Conservation (phyloP, 441 rosid genomes). For the Erysimum cheiri region DNA sequence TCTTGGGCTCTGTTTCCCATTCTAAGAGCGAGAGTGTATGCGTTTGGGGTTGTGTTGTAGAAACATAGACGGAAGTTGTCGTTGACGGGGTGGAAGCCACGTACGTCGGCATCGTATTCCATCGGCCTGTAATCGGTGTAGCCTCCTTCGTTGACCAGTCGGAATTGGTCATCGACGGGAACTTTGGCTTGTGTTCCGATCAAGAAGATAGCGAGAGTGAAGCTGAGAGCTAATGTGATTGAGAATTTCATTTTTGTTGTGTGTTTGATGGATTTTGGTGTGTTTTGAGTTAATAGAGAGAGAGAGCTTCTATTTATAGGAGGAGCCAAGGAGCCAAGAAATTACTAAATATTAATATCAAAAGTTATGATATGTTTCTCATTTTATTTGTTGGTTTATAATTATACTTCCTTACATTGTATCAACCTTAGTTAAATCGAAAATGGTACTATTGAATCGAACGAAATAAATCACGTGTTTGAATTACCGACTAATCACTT, state of each 20-base stretch:
- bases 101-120: conserved; percentile 57
- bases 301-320: conserved; percentile 7
- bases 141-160: conserved; percentile 57
- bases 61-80: conserved; percentile 71
- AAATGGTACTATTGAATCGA: background rate
- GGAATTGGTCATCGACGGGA: conserved; percentile 54
- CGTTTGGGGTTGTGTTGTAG: conserved; percentile 79
- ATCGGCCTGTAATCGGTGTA: conserved; percentile 47
- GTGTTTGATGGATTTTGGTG: conserved; percentile 12
- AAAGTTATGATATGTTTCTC: background rate
- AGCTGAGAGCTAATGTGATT: conserved; percentile 26
- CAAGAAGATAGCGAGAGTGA: conserved; percentile 42
- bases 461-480: conserved; percentile 2
- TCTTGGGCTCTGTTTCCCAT: conserved; percentile 57
- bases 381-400: background rate
- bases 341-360: background rate
- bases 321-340: background rate
- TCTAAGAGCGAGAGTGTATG: conserved; percentile 66
- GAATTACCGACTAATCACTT: background rate
- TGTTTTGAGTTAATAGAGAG: background rate
- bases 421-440: background rate
- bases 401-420: conserved; percentile 8
- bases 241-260: conserved; percentile 20
- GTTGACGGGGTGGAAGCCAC: conserved; percentile 37
- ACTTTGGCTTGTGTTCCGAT: conserved; percentile 47